phyloP scores from a whole-genome alignment of 1,284 basidiomycete species.

The Leccinum olivaceoglutinosum region DNA sequence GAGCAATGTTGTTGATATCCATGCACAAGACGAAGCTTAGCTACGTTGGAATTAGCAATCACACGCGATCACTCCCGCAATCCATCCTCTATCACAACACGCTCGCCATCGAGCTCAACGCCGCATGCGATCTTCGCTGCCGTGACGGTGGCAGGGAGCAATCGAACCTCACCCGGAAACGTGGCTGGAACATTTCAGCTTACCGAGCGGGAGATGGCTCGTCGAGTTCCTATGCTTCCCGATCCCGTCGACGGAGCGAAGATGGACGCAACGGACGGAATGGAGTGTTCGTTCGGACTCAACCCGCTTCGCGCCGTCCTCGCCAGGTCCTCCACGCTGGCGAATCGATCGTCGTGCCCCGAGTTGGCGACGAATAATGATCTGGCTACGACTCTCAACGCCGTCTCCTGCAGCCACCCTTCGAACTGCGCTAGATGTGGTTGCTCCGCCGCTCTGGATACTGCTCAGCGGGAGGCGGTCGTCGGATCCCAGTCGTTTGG shows the following conservation, averaged over 20 bases:
- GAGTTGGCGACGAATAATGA: slow-evolving; percentile 60
- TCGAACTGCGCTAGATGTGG: slow-evolving; percentile 21
- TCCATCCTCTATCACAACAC: no score
- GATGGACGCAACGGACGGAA: slow-evolving; percentile 49
- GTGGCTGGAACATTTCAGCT: no score
- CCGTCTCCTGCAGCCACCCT: slow-evolving; percentile 32
- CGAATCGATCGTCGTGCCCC: slow-evolving; percentile 52
- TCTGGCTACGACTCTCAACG: slow-evolving; percentile 36
- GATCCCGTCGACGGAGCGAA: slow-evolving; percentile 12
- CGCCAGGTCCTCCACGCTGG: slow-evolving; percentile 44
- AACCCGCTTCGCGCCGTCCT: slow-evolving; percentile 48
- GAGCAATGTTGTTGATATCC: not conserved
- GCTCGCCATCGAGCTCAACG: no score
- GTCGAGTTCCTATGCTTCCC: slow-evolving; percentile 1
- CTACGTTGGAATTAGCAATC: no score
- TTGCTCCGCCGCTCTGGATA: slow-evolving; percentile 16
- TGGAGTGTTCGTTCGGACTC: slow-evolving; percentile 49
- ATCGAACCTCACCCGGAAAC: no score
- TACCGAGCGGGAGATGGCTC: no score
- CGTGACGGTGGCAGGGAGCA: no score
- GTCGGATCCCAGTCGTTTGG: slow-evolving; percentile 34
- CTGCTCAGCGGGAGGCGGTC: slow-evolving; percentile 44
- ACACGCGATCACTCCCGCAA: no score
- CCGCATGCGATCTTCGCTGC: no score
- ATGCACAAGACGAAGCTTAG: not conserved